These are phyloP conservation scores for Plenodomus lindquistii DNA, from an alignment of 2,329 filamentous ascomycete genomes.

Conservation along the genomic window DNA sequence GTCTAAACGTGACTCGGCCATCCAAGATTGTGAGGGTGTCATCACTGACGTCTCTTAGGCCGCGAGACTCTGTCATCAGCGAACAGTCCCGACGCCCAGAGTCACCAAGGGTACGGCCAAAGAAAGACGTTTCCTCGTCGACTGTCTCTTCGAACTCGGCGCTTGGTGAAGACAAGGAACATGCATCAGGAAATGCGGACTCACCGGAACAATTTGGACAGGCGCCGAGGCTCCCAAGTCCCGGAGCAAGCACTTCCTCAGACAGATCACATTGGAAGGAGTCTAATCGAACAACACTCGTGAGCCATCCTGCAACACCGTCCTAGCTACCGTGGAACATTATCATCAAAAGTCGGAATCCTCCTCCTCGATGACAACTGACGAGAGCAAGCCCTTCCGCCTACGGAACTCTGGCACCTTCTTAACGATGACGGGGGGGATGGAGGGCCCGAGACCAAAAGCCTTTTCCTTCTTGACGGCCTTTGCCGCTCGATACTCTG, in stretches of 20 bases:
- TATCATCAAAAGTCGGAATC: conserved; percentile 55
- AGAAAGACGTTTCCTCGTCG: background rate
- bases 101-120: background rate
- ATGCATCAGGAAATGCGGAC: background rate
- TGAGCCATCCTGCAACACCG: background rate
- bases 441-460: conserved; percentile 18
- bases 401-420: conserved; percentile 35
- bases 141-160: background rate
- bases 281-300: conserved; percentile 8
- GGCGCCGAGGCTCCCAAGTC: background rate
- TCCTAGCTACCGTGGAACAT: background rate
- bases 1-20: background rate
- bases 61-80: background rate
- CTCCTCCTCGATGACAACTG: conserved; percentile 74
- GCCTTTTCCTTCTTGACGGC: conserved; percentile 26
- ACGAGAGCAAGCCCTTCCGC: conserved; percentile 58
- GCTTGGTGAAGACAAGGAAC: background rate
- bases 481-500: conserved; percentile 34
- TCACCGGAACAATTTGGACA: background rate
- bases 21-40: background rate
- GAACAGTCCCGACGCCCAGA: background rate
- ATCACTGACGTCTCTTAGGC: background rate
- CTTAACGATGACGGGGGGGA: conserved; percentile 26
- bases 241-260: background rate
- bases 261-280: conserved; percentile 4